Evolutionary conservation across 164 flowering plant species (phyloP), one percentile per base, ranked within the genome.

Genomic region (Aristolochia fimbriata): DNA sequence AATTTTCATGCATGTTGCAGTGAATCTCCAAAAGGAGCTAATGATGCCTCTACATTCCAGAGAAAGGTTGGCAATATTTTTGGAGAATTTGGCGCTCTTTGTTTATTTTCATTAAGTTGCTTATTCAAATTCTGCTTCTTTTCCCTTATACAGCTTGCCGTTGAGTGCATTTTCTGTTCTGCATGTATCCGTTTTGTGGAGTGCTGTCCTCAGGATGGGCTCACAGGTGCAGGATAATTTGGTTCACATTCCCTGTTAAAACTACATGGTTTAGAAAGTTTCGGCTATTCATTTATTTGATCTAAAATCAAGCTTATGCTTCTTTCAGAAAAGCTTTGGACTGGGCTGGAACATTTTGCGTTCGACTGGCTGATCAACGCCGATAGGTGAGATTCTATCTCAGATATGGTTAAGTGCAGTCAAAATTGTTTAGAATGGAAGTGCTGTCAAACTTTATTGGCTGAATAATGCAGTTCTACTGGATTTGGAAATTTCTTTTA

Each of bases 281-380:
- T 58, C 50, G 19, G 7, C 20, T 33, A 19, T 23, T 25, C 31
- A 47, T 4, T 51, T 23, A 51, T 33, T 25, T 56, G 31, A 15
- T 69, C 54, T 45, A 48, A 48, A 47, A 1, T 43, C 45, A 60
- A 46, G 37, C 27, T 63, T 64, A 46, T 65, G n/a, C 53, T 68
- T 15, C 22, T 57, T 75, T 77, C 89, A 94, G 99, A 94, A 74
- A 88, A 84, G 64, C 93, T 94, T 46, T 94, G 99, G 99, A 81
- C 83, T 58, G 97, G 97, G 59, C 97, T 94, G 64, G 99, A 94
- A 76, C 85, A 87, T 74, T 94, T 91, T 76, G 97, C 87, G 23
- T 94, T 94, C 71, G 99, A 94, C 69, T 94, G 99, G 99, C 78
- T 94, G 21, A 94, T 94, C 25, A 94, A 94, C 78, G 97, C 96